Evolutionary conservation across 495 filamentous ascomycete species (phyloP).

Genomic region (Aspergillus coremiiformis): DNA sequence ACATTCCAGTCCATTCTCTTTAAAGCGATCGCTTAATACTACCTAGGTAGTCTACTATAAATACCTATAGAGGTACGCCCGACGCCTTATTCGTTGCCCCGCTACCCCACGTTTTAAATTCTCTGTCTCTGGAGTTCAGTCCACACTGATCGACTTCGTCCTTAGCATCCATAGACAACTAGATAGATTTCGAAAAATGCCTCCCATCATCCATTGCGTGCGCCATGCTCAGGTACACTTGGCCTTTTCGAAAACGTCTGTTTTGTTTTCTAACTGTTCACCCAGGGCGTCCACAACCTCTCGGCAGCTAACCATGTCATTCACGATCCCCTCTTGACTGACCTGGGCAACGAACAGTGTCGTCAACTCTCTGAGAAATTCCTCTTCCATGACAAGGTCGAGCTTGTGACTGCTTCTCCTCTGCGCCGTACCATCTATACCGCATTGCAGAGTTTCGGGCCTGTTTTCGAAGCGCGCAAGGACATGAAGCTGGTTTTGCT

Average conservation of each 20-base stretch:
- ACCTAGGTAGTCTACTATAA: no score
- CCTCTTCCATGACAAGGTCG: constrained; percentile 55
- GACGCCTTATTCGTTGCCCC: constrained; percentile 1
- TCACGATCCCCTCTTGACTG: constrained; percentile 71
- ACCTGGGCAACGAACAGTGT: constrained; percentile 72
- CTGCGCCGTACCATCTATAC: constrained; percentile 81
- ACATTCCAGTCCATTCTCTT: not conserved
- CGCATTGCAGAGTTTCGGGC: constrained; percentile 60
- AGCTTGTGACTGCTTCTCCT: constrained; percentile 73
- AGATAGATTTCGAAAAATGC: constrained; percentile 11
- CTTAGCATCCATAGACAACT: not conserved
- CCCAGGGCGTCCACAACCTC: constrained; percentile 79
- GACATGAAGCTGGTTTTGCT: constrained; percentile 57
- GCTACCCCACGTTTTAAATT: constrained; percentile 10
- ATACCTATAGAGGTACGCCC: not conserved
- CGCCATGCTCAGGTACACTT: constrained; percentile 45
- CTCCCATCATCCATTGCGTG: constrained; percentile 45
- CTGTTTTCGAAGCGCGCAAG: constrained; percentile 40
- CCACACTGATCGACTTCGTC: not conserved
- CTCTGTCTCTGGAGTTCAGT: not conserved
- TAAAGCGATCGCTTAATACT: not conserved
- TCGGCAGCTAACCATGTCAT: constrained; percentile 60
- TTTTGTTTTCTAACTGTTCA: not conserved
- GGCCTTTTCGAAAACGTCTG: no score
- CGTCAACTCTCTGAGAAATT: constrained; percentile 51